Evolutionary conservation across 208 protist genomes (phyloP).

Genomic region (Paratrypanosoma confusum): DNA sequence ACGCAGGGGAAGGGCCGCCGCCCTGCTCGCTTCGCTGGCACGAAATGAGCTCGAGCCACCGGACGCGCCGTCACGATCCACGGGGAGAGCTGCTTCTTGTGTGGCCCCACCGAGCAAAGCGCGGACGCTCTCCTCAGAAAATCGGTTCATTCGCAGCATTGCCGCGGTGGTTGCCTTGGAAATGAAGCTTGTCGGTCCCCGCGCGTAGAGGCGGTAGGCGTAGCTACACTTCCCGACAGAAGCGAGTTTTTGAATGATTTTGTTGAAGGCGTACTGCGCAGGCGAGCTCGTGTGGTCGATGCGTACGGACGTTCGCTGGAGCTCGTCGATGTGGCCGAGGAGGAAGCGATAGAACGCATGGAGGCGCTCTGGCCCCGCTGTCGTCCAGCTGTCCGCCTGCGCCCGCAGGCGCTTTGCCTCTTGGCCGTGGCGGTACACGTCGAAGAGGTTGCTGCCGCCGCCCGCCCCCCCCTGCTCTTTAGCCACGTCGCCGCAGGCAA

Average conservation of each 20-base stretch:
- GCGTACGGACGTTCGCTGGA: conserved; percentile 4
- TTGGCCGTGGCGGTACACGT: conserved; percentile 4
- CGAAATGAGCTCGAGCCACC: background rate
- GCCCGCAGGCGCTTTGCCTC: conserved; percentile 31
- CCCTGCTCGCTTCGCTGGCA: conserved; percentile 16
- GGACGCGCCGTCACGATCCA: background rate
- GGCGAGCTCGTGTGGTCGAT: background rate
- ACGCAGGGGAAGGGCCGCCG: conserved; percentile 46
- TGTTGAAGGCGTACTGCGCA: conserved; percentile 49
- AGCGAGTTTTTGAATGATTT: conserved; percentile 41
- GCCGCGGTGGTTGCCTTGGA: conserved; percentile 28
- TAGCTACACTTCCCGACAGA: conserved; percentile 23
- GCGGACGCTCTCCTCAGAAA: conserved; percentile 44
- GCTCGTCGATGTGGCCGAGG: conserved; percentile 29
- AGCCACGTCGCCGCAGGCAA: background rate
- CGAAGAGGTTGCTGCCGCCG: no score
- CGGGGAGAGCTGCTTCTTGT: conserved; percentile 1
- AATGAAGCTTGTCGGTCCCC: conserved; percentile 23
- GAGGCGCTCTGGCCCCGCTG: conserved; percentile 66
- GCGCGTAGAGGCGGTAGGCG: conserved; percentile 66
- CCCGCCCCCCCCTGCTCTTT: background rate
- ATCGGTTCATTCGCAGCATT: conserved; percentile 54
- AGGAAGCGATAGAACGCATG: conserved; percentile 75
- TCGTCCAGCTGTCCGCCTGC: conserved; percentile 76
- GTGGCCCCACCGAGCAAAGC: conserved; percentile 14